Conservation (phyloP, 495 filamentous ascomycete genomes). For the Penicillium canariense region DNA sequence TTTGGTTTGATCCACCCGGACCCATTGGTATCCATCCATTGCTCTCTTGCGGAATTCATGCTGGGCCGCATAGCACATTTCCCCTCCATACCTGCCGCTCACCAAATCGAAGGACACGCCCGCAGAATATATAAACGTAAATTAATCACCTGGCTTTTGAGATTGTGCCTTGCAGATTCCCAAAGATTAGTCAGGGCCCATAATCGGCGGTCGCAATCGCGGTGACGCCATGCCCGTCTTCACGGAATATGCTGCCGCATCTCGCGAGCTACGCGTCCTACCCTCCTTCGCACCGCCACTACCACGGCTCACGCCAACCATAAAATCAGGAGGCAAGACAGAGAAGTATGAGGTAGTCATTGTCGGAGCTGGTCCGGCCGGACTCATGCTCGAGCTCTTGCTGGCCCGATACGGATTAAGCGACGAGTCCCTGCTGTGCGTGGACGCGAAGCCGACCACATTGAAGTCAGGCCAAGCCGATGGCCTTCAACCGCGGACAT, state of each 20-base stretch:
- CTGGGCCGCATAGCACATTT: not conserved
- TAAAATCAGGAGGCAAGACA: conserved; percentile 4
- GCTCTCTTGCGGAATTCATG: not conserved
- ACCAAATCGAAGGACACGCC: not conserved
- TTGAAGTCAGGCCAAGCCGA: conserved; percentile 61
- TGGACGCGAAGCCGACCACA: conserved; percentile 43
- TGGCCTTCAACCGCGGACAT: conserved; percentile 58
- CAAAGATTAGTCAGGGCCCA: not conserved
- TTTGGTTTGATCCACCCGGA: conserved; percentile 11
- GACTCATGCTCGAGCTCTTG: conserved; percentile 46
- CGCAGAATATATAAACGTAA: conserved; percentile 11
- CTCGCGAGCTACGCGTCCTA: conserved; percentile 40
- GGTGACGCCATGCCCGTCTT: conserved; percentile 42
- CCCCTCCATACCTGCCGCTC: conserved; percentile 13
- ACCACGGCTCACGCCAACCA: conserved; percentile 31
- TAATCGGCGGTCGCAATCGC: no score
- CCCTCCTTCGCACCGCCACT: conserved; percentile 45
- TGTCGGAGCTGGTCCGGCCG: conserved; percentile 47
- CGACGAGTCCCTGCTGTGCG: conserved; percentile 42
- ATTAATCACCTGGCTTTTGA: not conserved
- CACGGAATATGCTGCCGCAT: conserved; percentile 38
- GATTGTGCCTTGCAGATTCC: not conserved
- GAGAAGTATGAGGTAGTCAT: conserved; percentile 47
- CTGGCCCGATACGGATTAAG: conserved; percentile 48
- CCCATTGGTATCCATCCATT: conserved; percentile 5